Evolutionary conservation across 2,329 filamentous ascomycete genomes (phyloP), one percentile per base, ranked within the genome.

Genomic region (Dactylonectria macrodidyma): DNA sequence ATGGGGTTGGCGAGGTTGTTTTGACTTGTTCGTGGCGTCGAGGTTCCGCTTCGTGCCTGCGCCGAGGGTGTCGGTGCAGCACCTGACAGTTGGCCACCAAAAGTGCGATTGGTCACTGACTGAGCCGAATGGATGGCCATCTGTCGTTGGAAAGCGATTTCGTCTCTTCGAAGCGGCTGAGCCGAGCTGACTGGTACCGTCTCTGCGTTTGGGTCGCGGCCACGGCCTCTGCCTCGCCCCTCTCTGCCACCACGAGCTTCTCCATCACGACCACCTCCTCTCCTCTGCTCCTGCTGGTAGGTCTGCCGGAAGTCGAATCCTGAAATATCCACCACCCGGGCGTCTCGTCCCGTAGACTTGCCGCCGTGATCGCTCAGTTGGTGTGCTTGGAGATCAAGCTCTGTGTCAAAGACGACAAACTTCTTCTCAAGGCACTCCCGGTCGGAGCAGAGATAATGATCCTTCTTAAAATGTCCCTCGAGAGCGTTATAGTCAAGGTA

Each of bases 331-430:
- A 99, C 95, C 26, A 92, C 84, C 58, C 95, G 89, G 5, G 94
- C 93, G 79, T 98, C 95, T 75, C 94, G 88, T 63, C 95, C 87
- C 2, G 92, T 91, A 73, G 95, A 93, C 76, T 97, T 98, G 9
- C 94, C 94, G 0, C 91, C 94, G 78, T 99, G 96, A 61, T 91
- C 89, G 74, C 93, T 92, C 10, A 99, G 83, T 79, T 97, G 94
- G 81, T 99, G 96, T 3, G 93, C 96, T 80, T 98, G 97, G 54
- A 99, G 84, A 76, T 99, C 96, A 86, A 99, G 91, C 77, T 98
- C 94, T 0, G 95, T 95, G 62, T 94, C 94, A 74, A 99, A 99
- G 1, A 98, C 96, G 34, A 98, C 93, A 78, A 98, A 98, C 79
- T 98, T 98, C 88, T 97, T 97, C 75, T 98, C 96, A 77, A 96